Evolutionary conservation across 139 green algal genomes (phyloP).

Genomic region (Tetradesmus lagerheimii): DNA sequence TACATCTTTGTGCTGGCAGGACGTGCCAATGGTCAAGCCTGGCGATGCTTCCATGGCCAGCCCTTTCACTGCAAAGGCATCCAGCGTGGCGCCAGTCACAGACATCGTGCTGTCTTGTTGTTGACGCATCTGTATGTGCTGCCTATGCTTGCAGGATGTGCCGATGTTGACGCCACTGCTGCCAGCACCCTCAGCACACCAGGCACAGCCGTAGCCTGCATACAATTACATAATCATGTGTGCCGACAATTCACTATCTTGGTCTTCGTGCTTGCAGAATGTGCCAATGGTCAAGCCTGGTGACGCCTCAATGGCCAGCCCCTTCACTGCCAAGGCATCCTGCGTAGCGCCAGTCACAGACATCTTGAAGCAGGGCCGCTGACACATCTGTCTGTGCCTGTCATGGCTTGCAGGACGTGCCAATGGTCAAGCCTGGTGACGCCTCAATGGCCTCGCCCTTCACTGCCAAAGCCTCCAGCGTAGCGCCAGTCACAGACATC

Average conservation of each 20-base stretch:
- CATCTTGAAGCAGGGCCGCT: constrained; percentile 92
- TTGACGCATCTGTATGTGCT: too few species aligned
- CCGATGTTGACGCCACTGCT: too few species aligned
- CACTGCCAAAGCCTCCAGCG: constrained; percentile 84
- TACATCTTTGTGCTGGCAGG: background rate
- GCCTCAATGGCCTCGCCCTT: constrained; percentile 94
- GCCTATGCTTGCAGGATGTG: too few species aligned
- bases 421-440: constrained; percentile 87
- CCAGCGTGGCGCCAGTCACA: constrained; percentile 83
- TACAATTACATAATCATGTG: too few species aligned
- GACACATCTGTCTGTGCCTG: too few species aligned
- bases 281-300: constrained; percentile 80
- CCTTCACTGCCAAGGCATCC: constrained; percentile 90
- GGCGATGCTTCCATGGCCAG: constrained; percentile 91
- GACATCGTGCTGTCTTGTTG: constrained; percentile 94
- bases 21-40: constrained; percentile 76
- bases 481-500: constrained; percentile 90
- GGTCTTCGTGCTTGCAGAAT: background rate
- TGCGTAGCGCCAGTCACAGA: constrained; percentile 86
- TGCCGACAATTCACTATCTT: too few species aligned
- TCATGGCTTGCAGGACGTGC: background rate
- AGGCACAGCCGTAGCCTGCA: too few species aligned
- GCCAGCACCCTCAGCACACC: too few species aligned
- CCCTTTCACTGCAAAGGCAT: constrained; percentile 91
- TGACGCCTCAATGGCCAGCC: constrained; percentile 91